Base-by-base conservation (phyloP, 495 filamentous ascomycete species). In the Sabuloglossum arenarium region DNA sequence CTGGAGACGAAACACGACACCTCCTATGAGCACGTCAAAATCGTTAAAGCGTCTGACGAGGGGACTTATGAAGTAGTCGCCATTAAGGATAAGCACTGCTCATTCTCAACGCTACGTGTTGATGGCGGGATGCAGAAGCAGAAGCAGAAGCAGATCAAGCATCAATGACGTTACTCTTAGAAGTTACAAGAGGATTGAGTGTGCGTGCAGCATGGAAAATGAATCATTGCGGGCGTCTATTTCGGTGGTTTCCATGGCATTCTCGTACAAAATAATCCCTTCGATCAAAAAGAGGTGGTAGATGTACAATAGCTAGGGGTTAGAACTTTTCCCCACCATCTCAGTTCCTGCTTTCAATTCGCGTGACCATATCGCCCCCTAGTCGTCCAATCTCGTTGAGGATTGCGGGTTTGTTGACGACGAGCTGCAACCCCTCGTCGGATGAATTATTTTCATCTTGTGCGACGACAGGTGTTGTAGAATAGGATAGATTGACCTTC, bases 11-110 rank as follows among this genome's bases (percentile, higher is more conserved):
- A 85, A 61, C 86, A 88, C 58, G 86, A 91, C 57, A 78, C 83
- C 6, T 88, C 83, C 24, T 75, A 89, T 58, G 86, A 88, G 58
- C 76, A 86, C 63, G 80, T 71, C 59, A 86, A 89, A 71, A 80
- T 79, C 23, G 77, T 95, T 59, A 77, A 76, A 63, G 88, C 86
- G 14, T 86, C 80, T 45, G 85, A 93, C 63, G 91, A 97, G 71
- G 91, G 91, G 28, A 94, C 86, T 52, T 98, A 98, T 60, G 91
- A 98, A 70, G 93, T 97, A 12, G 82, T 94, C 54, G 81, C 86
- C 6, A 94, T 98, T 67, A 88, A 87, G 74, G 91, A 98, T 66
- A 79, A 78, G 62, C 91, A 76, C 67, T 98, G 91, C 67, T 77
- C 85, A 3, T 89, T 90, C 65, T 84, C 85, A 28, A 86, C 77